Evolutionary conservation across 495 filamentous ascomycete species (phyloP).

Genomic region (Trichocladium antarcticum): DNA sequence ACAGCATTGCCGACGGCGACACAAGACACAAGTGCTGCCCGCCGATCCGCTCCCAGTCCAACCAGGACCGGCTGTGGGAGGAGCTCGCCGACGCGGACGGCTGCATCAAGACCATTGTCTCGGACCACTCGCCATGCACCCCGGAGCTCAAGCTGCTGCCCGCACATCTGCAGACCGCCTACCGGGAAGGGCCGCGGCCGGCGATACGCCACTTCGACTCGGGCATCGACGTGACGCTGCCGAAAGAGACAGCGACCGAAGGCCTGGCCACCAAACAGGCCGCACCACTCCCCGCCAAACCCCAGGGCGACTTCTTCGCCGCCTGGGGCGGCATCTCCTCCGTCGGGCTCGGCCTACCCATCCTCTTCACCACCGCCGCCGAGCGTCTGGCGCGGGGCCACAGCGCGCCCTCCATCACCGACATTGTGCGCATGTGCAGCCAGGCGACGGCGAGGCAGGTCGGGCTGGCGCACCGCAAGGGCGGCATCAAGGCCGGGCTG

Average conservation of each 20-base stretch:
- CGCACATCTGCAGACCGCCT: conserved; percentile 38
- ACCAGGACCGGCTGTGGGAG: conserved; percentile 83
- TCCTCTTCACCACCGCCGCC: conserved; percentile 71
- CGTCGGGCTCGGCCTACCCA: conserved; percentile 82
- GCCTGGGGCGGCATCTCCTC: conserved; percentile 95
- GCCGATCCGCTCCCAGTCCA: conserved; percentile 72
- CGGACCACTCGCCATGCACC: conserved; percentile 93
- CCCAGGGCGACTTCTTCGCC: conserved; percentile 75
- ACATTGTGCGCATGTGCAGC: conserved; percentile 76
- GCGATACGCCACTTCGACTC: conserved; percentile 36
- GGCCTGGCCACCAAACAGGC: neutral
- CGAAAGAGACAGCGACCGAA: conserved; percentile 7
- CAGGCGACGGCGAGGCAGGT: conserved; percentile 86
- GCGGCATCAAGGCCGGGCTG: conserved; percentile 69
- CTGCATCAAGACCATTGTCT: conserved; percentile 89
- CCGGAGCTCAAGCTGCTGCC: conserved; percentile 87
- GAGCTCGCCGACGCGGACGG: conserved; percentile 61
- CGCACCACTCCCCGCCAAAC: neutral
- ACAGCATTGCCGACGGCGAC: conserved; percentile 78
- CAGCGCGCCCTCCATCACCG: conserved; percentile 44
- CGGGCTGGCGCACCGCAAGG: conserved; percentile 72
- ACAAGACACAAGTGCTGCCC: conserved; percentile 97
- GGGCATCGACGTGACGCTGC: conserved; percentile 35
- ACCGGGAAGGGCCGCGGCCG: conserved; percentile 19
- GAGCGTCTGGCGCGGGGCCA: conserved; percentile 43